Percentiles rank a stretch among this genome's conserved stretches.
These are phyloP conservation scores for Exophiala sp. DNA, from an alignment of 2,329 filamentous ascomycete genomes.

Conservation along the genomic window DNA sequence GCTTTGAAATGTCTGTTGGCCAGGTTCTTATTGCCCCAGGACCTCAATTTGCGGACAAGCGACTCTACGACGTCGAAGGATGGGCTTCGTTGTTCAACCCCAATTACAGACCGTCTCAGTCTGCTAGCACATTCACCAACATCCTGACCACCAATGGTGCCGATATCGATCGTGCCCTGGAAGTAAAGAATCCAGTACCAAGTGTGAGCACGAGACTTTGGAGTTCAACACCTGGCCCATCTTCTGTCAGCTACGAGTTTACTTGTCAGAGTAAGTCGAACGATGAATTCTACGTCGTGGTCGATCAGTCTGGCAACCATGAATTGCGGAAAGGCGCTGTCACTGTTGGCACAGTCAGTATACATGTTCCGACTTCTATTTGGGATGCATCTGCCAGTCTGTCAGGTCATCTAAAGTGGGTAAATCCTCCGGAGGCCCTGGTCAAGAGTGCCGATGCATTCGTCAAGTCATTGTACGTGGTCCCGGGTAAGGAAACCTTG, in stretches of 20 bases:
- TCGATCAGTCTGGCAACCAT: conserved; percentile 35
- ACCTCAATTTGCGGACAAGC: conserved; percentile 11
- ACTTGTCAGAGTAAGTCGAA: conserved; percentile 35
- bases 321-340: conserved; percentile 29
- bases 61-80: conserved; percentile 22
- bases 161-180: conserved; percentile 40
- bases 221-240: conserved; percentile 6
- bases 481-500: conserved; percentile 28
- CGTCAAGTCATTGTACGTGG: conserved; percentile 35
- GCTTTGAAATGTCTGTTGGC: conserved; percentile 38
- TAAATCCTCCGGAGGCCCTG: conserved; percentile 25
- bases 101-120: neutral
- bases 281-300: conserved; percentile 33
- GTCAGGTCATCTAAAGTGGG: conserved; percentile 29
- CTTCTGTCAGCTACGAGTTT: conserved; percentile 37
- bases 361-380: conserved; percentile 38
- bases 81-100: conserved; percentile 35
- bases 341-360: conserved; percentile 35
- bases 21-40: conserved; percentile 32
- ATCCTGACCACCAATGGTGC: conserved; percentile 39
- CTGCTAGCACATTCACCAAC: conserved; percentile 35
- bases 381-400: conserved; percentile 41
- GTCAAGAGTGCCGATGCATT: conserved; percentile 33
- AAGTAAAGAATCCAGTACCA: conserved; percentile 30
- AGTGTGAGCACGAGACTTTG: conserved; percentile 9